Conservation (phyloP, 257 asterid species). For the Verbascum thapsus region DNA sequence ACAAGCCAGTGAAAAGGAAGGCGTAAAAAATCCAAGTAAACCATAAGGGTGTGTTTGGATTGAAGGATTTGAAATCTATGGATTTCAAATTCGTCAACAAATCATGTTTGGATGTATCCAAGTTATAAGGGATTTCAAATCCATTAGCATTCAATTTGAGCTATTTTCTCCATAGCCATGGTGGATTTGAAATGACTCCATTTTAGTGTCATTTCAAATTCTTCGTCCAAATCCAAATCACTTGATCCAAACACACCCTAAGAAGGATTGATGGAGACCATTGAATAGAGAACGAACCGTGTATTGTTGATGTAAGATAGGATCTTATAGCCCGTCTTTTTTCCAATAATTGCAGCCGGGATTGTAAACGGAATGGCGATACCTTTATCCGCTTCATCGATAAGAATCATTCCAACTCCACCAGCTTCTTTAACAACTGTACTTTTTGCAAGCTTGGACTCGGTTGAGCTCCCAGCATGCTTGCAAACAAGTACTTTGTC, state of each 20-base stretch:
- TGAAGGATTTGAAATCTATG: no score
- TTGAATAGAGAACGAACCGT: constrained; percentile 45
- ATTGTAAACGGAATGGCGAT: constrained; percentile 85
- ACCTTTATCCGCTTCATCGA: constrained; percentile 76
- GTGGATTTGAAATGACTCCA: no score
- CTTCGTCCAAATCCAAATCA: no score
- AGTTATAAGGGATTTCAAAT: no score
- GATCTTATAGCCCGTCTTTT: constrained; percentile 53
- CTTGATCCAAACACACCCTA: no score
- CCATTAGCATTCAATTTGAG: no score
- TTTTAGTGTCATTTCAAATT: no score
- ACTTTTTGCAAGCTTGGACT: constrained; percentile 82
- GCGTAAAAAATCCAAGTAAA: neutral
- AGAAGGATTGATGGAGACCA: constrained; percentile 10
- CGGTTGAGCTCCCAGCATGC: constrained; percentile 83
- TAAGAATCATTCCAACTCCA: constrained; percentile 86
- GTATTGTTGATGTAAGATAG: constrained; percentile 66
- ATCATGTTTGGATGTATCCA: no score
- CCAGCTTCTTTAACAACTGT: constrained; percentile 77
- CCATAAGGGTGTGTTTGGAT: no score
- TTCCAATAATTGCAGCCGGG: constrained; percentile 88
- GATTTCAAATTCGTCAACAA: no score
- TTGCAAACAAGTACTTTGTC: constrained; percentile 83
- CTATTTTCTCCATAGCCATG: no score
- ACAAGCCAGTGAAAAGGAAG: neutral